Evolutionary conservation across 176 grass and related monocot species (phyloP).

Genomic region (Chrysopogon serrulatus): DNA sequence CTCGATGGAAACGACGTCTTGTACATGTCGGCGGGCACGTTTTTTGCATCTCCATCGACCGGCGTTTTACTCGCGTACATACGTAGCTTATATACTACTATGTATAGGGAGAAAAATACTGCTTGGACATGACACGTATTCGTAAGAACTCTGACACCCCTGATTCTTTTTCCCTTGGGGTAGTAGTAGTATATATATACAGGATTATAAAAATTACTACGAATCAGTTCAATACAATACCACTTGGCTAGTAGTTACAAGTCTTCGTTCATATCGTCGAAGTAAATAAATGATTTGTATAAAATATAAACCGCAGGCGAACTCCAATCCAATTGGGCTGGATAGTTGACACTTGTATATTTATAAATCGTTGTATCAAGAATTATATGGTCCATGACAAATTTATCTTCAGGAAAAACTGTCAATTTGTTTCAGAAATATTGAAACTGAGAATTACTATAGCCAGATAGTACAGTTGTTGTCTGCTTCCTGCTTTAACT

Average conservation of each 20-base stretch:
- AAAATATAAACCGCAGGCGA: background rate
- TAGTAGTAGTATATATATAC: background rate
- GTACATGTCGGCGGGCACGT: background rate
- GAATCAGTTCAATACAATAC: no score
- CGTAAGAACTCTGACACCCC: background rate
- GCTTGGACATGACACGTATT: background rate
- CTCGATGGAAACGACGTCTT: background rate
- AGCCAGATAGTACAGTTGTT: no score
- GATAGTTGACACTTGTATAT: conserved; percentile 25
- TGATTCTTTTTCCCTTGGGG: background rate
- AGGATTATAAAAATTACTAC: no score
- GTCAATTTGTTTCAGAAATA: no score
- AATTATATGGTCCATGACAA: no score
- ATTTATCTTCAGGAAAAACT: no score
- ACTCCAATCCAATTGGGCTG: background rate
- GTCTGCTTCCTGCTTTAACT: no score
- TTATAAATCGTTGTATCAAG: background rate
- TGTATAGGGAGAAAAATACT: background rate
- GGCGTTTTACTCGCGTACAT: background rate
- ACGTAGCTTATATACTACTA: background rate
- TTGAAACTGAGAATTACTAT: no score
- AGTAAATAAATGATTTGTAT: background rate
- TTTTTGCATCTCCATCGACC: background rate
- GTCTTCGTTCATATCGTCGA: conserved; percentile 1
- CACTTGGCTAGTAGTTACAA: no score